Base-by-base conservation (phyloP, 2,329 filamentous ascomycete genomes). In the Epichloe sibirici region DNA sequence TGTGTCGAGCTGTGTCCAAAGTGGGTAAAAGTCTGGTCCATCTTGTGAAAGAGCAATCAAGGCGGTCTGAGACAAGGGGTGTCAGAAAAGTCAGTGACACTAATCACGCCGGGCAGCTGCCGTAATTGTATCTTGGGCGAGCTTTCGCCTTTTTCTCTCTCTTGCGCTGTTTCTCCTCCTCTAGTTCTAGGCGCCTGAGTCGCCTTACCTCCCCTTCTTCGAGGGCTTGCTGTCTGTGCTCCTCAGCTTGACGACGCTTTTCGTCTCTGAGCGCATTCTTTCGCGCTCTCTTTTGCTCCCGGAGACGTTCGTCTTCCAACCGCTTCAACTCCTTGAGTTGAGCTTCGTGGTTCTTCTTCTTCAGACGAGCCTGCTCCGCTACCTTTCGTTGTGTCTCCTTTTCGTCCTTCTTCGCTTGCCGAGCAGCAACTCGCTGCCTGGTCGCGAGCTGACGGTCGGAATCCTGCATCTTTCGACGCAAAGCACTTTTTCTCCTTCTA, bases 391-490 rank as follows among this genome's bases (percentile, higher is more conserved):
- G 42, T 17, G 34, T 37, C 43, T 53, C 52, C 31, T 49, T 54
- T 13, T 49, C 50, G 15, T 34, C 52, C 45, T 48, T 53, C 13
- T 49, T 40, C 2, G 43, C 48, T 48, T 47, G 43, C 31, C 43
- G 49, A 5, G 46, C 53, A 5, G 52, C 53, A 6, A 48, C 55
- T 48, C 54, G 61, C 37, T 59, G 58, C 25, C 42, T 45, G 11
- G 28, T 28, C 11, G 37, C 7, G 6, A 38, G 52, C 40, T 62
- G 56, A 37, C 53, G 53, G 28, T 66, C 58, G 21, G 59, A 61
- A 21, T 56, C 56, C 34, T 60, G 54, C 45, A 67, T 55, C 12
- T 57, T 44, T 4, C 55, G 55, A 7, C 57, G 55, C 3, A 66
- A 43, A 5, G 43, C 21, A 34, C 55, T 56, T 51, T 58, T 55